Base-by-base conservation (phyloP, 768 basidiomycete genomes). In the Neoboletus subvelutipes region DNA sequence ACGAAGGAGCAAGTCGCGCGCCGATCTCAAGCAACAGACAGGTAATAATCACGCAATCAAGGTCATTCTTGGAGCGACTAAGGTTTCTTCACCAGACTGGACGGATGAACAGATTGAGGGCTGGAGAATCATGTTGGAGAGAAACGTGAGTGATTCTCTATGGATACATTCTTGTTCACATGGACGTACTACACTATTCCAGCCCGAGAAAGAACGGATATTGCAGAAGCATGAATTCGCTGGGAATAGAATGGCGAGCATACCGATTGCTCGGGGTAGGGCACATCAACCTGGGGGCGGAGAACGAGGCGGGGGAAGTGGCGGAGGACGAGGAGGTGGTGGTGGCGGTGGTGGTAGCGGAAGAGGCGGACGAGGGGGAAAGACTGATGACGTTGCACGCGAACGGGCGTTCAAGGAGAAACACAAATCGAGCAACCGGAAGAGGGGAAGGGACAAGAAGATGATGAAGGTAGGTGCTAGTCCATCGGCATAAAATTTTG, bases 401-500 rank as follows among this genome's bases (percentile, higher is more conserved):
- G 87, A 85, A 53, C 78, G 87, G 43, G 83, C 89, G 1, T 83
- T 80, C 76, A 92, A 89, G 67, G 87, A 88, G 62, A 90, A 84
- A 69, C 83, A 88, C 64, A 92, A 88, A 72, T 94, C 93, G 64
- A 86, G 85, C 65, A 80, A 86, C 58, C 78, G 93, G 33, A 93
- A 90, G 71, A 76, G 90, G 51, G 94, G 92, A 0, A 89, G 92
- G 65, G 94, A 94, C 71, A 90, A 86, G 73, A 97, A 97, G 77
- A 86, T 95, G 89, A 80, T 83, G 11, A 81, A 77, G 56, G 83
- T 76, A 54, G 89, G 83, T 12, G 78, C 61, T 13, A 80, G 76
- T 18, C 74, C 75, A 40, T 64, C 73, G 11, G 42, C 41, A 22
- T 71, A 45, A 39, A 33, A 17, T 20, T 36, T 37, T 5, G 39